A percentile compares a stretch with the other conserved stretches of the same genome.
These are phyloP conservation scores for Pythium monospermum DNA, from an alignment of 352 stramenopile species.

Conservation along the genomic window DNA sequence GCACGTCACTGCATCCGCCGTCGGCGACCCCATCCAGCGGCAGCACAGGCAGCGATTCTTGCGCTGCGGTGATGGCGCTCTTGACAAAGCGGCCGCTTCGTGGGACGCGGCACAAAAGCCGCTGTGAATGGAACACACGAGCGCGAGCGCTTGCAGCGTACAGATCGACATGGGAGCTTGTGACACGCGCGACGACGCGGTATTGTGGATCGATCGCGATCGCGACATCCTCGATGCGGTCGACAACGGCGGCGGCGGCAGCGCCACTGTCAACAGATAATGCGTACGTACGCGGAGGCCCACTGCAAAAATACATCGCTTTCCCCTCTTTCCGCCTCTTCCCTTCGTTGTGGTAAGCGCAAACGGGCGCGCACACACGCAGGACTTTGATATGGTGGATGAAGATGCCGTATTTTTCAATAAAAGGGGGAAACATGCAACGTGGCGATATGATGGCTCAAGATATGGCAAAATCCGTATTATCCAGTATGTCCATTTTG, in stretches of 20 bases:
- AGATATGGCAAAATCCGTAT: neutral
- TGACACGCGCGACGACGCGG: constrained; percentile 57
- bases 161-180: constrained; percentile 32
- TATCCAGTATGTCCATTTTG: neutral
- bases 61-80: neutral
- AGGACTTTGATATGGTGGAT: neutral
- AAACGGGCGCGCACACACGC: no score
- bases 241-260: neutral
- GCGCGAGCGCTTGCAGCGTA: constrained; percentile 33
- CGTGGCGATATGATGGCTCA: neutral
- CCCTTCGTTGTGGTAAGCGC: no score
- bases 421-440: constrained; percentile 1
- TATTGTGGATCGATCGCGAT: constrained; percentile 48
- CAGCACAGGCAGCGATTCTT: neutral
- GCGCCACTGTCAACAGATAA: constrained; percentile 1
- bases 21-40: constrained; percentile 13
- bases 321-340: no score
- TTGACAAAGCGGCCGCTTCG: constrained; percentile 26
- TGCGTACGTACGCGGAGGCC: constrained; percentile 59
- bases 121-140: constrained; percentile 27
- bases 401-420: neutral
- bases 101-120: constrained; percentile 31
- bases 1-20: constrained; percentile 21
- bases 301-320: constrained; percentile 77
- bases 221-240: constrained; percentile 40